phyloP scores from a whole-genome alignment of 2,329 filamentous ascomycete genomes.

The Aspergillaceae sp. region DNA sequence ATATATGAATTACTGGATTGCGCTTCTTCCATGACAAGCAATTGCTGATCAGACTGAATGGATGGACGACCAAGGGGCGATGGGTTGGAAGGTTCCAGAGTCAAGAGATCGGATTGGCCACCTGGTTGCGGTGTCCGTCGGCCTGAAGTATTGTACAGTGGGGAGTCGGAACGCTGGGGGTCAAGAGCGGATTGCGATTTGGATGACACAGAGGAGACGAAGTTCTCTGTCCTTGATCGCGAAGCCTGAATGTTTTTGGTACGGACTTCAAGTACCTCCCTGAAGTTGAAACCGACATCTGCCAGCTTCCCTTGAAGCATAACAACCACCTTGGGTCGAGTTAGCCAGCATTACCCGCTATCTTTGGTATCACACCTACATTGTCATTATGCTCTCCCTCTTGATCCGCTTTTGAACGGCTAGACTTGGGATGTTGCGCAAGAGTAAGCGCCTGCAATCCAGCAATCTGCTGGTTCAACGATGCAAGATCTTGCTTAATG shows the following conservation, averaged over 20 bases:
- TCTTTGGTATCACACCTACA: constrained; percentile 34
- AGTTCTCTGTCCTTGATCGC: constrained; percentile 86
- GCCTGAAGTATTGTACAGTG: constrained; percentile 74
- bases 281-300: constrained; percentile 90
- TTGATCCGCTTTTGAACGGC: constrained; percentile 50
- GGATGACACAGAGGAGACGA: constrained; percentile 80
- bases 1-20: constrained; percentile 82
- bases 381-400: constrained; percentile 98
- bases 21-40: constrained; percentile 89
- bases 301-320: constrained; percentile 85
- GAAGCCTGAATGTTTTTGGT: constrained; percentile 98
- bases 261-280: constrained; percentile 89
- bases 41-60: constrained; percentile 68
- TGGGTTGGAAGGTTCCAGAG: constrained; percentile 60
- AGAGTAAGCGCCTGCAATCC: constrained; percentile 68
- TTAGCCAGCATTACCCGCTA: constrained; percentile 11
- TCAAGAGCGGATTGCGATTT: constrained; percentile 57
- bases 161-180: constrained; percentile 67
- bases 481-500: constrained; percentile 92
- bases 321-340: constrained; percentile 54
- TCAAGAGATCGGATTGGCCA: constrained; percentile 60
- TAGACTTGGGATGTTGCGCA: constrained; percentile 60
- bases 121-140: constrained; percentile 54
- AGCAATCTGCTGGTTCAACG: constrained; percentile 77
- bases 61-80: constrained; percentile 41